These are phyloP conservation scores for Penstemon barbatus DNA, from an alignment of 257 asterid genomes.

Conservation along the genomic window DNA sequence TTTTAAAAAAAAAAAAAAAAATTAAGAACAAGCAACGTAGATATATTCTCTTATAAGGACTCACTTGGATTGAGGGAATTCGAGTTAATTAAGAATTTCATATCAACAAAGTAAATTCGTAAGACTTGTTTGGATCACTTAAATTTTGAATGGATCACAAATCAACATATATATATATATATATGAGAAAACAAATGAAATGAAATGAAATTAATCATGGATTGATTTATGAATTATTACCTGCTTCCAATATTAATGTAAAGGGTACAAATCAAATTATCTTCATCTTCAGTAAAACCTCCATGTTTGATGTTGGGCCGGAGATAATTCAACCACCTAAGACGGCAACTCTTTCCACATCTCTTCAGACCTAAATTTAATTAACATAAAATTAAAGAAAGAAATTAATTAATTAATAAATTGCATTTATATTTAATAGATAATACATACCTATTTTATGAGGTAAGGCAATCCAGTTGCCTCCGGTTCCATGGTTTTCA, in stretches of 20 bases:
- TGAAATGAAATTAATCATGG: no score
- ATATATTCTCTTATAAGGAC: no score
- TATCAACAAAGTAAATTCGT: no score
- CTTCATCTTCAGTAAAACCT: conserved; percentile 36
- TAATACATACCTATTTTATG: conserved; percentile 24
- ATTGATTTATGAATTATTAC: neutral
- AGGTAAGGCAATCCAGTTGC: conserved; percentile 34
- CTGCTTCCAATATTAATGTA: conserved; percentile 35
- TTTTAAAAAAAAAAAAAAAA: neutral
- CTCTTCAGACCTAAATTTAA: conserved; percentile 30
- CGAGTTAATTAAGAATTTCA: no score
- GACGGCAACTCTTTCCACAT: conserved; percentile 37
- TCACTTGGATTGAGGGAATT: no score
- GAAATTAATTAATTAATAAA: neutral
- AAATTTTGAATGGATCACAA: neutral
- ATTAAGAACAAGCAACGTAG: no score
- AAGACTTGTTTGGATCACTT: no score
- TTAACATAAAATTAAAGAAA: neutral
- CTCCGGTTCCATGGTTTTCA: conserved; percentile 33
- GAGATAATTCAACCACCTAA: conserved; percentile 33
- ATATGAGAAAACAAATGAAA: neutral
- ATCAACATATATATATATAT: no score
- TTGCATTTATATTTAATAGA: no score
- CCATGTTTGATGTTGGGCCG: conserved; percentile 35
- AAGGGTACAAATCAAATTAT: conserved; percentile 32